phyloP scores from a whole-genome alignment of 768 basidiomycete species.

The Tremella fuciformis region DNA sequence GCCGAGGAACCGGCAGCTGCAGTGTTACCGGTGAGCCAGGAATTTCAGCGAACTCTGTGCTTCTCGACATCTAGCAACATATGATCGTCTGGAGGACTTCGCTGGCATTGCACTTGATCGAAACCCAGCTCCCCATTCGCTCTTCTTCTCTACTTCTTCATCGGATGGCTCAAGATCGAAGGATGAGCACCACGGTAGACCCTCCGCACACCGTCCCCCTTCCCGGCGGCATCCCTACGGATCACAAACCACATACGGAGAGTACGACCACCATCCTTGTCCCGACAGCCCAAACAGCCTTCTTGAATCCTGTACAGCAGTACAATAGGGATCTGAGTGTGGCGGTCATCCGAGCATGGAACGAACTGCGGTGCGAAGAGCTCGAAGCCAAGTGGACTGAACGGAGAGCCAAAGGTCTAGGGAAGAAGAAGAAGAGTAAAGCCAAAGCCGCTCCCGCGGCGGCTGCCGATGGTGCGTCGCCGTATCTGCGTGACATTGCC shows the following conservation, averaged over 20 bases:
- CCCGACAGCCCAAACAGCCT: constrained; percentile 71
- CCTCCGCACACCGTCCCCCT: constrained; percentile 35
- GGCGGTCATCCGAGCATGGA: constrained; percentile 85
- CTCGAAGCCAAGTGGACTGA: constrained; percentile 28
- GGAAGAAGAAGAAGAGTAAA: constrained; percentile 12
- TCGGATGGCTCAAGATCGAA: no score
- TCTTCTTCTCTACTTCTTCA: no score
- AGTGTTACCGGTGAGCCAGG: no score
- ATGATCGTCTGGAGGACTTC: no score
- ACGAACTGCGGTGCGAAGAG: constrained; percentile 58
- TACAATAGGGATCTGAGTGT: constrained; percentile 95
- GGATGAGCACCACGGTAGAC: no score
- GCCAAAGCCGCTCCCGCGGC: constrained; percentile 6
- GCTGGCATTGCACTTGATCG: no score
- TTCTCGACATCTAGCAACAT: no score
- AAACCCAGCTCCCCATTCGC: no score
- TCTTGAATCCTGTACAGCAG: constrained; percentile 95
- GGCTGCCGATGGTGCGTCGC: not conserved
- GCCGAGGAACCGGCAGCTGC: no score
- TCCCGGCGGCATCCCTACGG: constrained; percentile 35
- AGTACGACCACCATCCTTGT: constrained; percentile 62
- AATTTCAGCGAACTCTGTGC: no score
- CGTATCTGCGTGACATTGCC: no score
- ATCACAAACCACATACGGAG: constrained; percentile 50
- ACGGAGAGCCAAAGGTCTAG: constrained; percentile 1